Evolutionary conservation across 805 yeast genomes (phyloP).

Genomic region (Teunomyces atbi): DNA sequence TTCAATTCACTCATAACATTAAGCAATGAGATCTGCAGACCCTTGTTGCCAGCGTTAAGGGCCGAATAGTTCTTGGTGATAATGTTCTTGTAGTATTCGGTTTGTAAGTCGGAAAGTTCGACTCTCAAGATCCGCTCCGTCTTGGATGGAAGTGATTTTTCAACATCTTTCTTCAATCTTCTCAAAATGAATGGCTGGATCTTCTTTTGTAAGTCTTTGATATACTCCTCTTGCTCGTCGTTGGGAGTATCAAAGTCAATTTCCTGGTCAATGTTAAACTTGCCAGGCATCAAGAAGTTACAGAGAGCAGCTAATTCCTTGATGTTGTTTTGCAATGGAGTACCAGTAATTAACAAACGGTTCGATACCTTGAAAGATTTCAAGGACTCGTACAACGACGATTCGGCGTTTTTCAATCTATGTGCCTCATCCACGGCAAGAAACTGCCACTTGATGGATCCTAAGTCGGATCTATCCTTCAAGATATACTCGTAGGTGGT

Average conservation of each 20-base stretch:
- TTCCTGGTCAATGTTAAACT: slow-evolving; percentile 84
- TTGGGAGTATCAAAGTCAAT: slow-evolving; percentile 92
- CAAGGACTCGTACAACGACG: slow-evolving; percentile 87
- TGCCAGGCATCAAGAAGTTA: slow-evolving; percentile 95
- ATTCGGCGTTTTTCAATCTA: slow-evolving; percentile 89
- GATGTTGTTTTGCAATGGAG: slow-evolving; percentile 94
- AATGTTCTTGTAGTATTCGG: slow-evolving; percentile 91
- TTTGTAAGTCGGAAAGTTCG: slow-evolving; percentile 91
- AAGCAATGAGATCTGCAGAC: slow-evolving; percentile 78
- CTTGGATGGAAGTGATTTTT: slow-evolving; percentile 92
- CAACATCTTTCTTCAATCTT: slow-evolving; percentile 95
- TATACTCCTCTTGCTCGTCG: slow-evolving; percentile 82
- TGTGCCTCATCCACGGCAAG: slow-evolving; percentile 99
- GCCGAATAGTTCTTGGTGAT: slow-evolving; percentile 91
- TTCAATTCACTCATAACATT: slow-evolving; percentile 95
- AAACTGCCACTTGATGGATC: slow-evolving; percentile 89
- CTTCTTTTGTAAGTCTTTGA: slow-evolving; percentile 77
- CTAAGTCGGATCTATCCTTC: slow-evolving; percentile 81
- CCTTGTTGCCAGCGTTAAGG: slow-evolving; percentile 76
- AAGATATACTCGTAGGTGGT: slow-evolving; percentile 96
- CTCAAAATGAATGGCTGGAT: slow-evolving; percentile 91
- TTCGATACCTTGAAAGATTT: slow-evolving; percentile 79
- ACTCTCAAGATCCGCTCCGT: slow-evolving; percentile 94
- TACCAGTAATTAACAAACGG: slow-evolving; percentile 91
- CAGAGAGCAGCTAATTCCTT: slow-evolving; percentile 94